Evolutionary conservation across 2,329 filamentous ascomycete species (phyloP), one percentile per base, ranked within the genome.

Genomic region (Trichoderma hamatum): DNA sequence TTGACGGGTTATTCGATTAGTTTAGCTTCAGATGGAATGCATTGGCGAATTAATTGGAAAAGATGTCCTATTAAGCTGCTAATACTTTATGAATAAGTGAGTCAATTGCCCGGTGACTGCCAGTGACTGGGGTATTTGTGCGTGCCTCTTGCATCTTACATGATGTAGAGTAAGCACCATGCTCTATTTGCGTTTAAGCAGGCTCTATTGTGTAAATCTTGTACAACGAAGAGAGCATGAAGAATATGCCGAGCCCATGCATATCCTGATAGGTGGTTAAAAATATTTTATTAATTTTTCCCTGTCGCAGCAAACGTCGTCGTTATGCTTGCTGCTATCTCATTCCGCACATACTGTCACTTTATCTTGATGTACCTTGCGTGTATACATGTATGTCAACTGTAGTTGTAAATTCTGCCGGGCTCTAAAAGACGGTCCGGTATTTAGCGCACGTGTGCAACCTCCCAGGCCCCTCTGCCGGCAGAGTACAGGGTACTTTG

Each of bases 391-490:
- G n/a, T 30, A 30, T 6, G 3, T 30, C 3, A 30, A 6, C 6
- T 3, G 28, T 30, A 30, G 3, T 3, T 30, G 5, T 19, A 21
- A 32, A 34, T 36, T 49, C 34, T 32, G 14, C 36, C 36, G 55
- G 56, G 34, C 65, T 49, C 65, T 68, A 68, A 68, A 65, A 54
- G 51, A 63, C 66, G 66, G 58, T 43, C 66, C 66, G 58, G 52
- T 32, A 46, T 49, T 68, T 67, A 68, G 66, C 46, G 58, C 66
- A 62, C 51, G 66, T 55, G 66, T 24, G 49, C 32, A 36, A 5
- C 46, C 46, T 28, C 28, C 21, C 24, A n/a, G 24, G 24, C 62
- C 46, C 32, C 65, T 43, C 39, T 32, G 19, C 60, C 49, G 24
- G 30, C 21, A 13, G 26, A 24, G 64, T 67, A 59, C 54, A 28